Conservation (phyloP, 805 yeast species). For the Kuraishia cidri region DNA sequence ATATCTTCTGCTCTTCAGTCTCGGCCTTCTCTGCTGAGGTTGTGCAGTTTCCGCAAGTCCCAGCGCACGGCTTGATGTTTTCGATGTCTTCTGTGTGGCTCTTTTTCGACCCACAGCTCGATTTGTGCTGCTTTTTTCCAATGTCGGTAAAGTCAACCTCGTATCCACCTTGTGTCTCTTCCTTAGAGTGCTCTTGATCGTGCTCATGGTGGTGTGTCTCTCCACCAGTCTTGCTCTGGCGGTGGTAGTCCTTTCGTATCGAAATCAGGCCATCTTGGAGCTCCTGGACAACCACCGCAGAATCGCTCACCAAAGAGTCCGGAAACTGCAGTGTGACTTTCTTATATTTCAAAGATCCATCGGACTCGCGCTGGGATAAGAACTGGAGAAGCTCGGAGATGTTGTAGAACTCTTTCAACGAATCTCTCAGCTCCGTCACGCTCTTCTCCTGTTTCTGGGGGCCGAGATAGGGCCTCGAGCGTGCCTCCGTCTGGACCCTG, state of each 20-base stretch:
- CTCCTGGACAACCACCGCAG: slow-evolving; percentile 57
- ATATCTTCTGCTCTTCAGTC: slow-evolving; percentile 34
- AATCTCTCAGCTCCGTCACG: background rate
- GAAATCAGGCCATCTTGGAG: slow-evolving; percentile 30
- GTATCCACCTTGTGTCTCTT: background rate
- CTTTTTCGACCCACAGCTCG: slow-evolving; percentile 1
- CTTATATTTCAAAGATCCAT: slow-evolving; percentile 22
- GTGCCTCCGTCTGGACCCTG: slow-evolving; percentile 20
- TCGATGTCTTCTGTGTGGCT: slow-evolving; percentile 2
- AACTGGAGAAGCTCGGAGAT: slow-evolving; percentile 19
- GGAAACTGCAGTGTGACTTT: slow-evolving; percentile 86
- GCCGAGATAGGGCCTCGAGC: slow-evolving; percentile 19
- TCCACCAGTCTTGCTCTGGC: no score
- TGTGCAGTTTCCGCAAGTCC: background rate
- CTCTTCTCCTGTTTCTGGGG: slow-evolving; percentile 14
- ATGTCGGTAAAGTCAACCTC: background rate
- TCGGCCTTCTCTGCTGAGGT: background rate
- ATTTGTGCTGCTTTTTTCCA: background rate
- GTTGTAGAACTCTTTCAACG: slow-evolving; percentile 26
- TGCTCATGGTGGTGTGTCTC: no score
- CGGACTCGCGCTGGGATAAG: slow-evolving; percentile 17
- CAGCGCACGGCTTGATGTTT: background rate
- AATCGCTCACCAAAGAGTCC: slow-evolving; percentile 68
- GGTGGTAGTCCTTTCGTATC: no score
- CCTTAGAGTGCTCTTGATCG: background rate